Evolutionary conservation across 75 land plant species (phyloP).

Genomic region (Selaginella tamariscina): DNA sequence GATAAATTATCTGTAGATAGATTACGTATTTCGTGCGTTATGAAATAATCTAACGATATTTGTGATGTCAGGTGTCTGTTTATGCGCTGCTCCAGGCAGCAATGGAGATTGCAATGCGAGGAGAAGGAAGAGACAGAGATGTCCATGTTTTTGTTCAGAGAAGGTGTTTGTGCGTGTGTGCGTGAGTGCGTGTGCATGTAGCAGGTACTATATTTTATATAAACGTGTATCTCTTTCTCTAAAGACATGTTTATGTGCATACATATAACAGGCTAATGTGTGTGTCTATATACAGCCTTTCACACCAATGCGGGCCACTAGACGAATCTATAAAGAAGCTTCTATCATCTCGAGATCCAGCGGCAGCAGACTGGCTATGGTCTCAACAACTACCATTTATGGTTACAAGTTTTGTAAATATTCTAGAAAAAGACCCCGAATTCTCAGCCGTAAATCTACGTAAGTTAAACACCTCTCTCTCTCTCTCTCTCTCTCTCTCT

Average conservation of each 20-base stretch:
- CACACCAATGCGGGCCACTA: constrained; percentile 46
- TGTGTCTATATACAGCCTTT: constrained; percentile 61
- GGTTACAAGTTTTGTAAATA: constrained; percentile 52
- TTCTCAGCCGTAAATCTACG: constrained; percentile 53
- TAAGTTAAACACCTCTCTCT: constrained; percentile 16
- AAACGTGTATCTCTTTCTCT: neutral
- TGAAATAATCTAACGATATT: too few relatives aligned
- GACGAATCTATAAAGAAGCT: constrained; percentile 56
- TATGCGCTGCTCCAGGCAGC: constrained; percentile 81
- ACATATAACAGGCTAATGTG: neutral
- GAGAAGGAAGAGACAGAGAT: constrained; percentile 72
- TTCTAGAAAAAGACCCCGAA: constrained; percentile 57
- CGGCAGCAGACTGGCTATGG: constrained; percentile 76
- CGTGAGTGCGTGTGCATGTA: too few relatives aligned
- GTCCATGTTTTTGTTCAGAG: constrained; percentile 63
- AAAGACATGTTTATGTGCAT: neutral
- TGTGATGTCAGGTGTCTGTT: constrained; percentile 85
- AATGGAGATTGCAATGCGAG: constrained; percentile 62
- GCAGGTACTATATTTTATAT: neutral
- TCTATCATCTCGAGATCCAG: constrained; percentile 61
- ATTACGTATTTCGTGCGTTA: too few relatives aligned
- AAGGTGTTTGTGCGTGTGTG: too few relatives aligned
- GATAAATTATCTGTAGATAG: too few relatives aligned
- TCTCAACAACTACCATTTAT: constrained; percentile 52
- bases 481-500: neutral